Percentiles rank a stretch among this genome's conserved stretches.
Conservation (phyloP, 345 rosid genomes). For the Geranium rotundifolium region DNA sequence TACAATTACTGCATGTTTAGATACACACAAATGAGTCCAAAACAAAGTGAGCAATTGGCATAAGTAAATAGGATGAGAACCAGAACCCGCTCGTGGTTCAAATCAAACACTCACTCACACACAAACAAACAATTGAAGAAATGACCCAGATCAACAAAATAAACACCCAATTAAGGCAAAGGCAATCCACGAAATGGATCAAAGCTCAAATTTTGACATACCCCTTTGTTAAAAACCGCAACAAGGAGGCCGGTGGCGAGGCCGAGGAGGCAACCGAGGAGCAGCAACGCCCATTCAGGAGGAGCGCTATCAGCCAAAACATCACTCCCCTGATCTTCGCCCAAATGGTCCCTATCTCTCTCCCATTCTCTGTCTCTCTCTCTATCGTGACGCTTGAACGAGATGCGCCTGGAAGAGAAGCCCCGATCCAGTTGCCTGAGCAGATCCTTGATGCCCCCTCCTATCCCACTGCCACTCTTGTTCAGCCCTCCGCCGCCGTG, state of each 20-base stretch:
- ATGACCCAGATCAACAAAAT: too few species aligned
- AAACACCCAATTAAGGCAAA: neutral
- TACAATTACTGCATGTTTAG: too few species aligned
- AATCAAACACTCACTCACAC: too few species aligned
- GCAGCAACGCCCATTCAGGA: conserved; percentile 93
- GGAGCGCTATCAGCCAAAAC: conserved; percentile 67
- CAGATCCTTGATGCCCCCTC: conserved; percentile 38
- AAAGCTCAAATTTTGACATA: conserved; percentile 11
- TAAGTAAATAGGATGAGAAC: too few species aligned
- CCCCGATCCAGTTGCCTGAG: conserved; percentile 55
- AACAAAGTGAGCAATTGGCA: neutral
- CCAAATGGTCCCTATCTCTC: conserved; percentile 19
- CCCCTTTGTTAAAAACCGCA: conserved; percentile 88
- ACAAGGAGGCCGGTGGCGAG: conserved; percentile 87
- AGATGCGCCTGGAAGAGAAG: conserved; percentile 42
- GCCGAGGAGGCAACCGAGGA: conserved; percentile 81
- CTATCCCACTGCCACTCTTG: conserved; percentile 3
- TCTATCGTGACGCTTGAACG: conserved; percentile 37
- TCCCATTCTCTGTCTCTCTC: conserved; percentile 27
- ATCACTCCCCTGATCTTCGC: conserved; percentile 24
- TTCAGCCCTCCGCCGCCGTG: conserved; percentile 8
- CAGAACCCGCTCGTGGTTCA: too few species aligned
- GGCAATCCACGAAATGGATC: neutral
- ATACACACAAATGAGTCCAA: neutral
- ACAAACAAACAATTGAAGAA: too few species aligned